phyloP scores from a whole-genome alignment of 768 basidiomycete species.

The Termitomyces sp. region DNA sequence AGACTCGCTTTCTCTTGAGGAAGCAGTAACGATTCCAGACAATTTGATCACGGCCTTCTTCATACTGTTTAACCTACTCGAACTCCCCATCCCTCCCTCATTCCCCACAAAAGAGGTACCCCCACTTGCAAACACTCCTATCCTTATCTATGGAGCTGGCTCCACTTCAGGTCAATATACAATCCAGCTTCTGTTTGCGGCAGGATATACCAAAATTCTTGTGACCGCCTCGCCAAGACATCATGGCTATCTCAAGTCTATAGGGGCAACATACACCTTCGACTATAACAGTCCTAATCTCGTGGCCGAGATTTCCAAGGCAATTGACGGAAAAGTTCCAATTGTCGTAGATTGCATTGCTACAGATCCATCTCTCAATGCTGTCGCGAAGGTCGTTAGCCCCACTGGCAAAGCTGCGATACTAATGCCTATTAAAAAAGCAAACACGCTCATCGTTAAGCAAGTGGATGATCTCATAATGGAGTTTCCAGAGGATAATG shows the following conservation, averaged over 20 bases:
- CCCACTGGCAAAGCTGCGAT: constrained; percentile 38
- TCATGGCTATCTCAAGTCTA: constrained; percentile 13
- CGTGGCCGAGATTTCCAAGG: constrained; percentile 24
- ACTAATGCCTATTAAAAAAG: constrained; percentile 45
- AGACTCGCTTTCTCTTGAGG: constrained; percentile 32
- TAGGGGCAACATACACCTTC: constrained; percentile 34
- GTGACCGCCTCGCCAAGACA: constrained; percentile 33
- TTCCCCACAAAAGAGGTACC: constrained; percentile 17
- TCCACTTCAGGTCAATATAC: constrained; percentile 33
- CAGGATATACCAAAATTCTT: constrained; percentile 36
- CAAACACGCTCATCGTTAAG: constrained; percentile 28
- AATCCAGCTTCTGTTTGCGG: constrained; percentile 30
- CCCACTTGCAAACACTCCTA: constrained; percentile 25
- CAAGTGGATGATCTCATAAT: constrained; percentile 25
- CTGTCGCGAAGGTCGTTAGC: constrained; percentile 33
- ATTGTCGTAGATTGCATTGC: constrained; percentile 31
- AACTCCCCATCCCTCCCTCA: constrained; percentile 27
- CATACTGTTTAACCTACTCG: constrained; percentile 32
- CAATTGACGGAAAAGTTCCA: constrained; percentile 21
- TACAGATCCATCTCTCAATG: constrained; percentile 29
- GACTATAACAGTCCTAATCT: constrained; percentile 32
- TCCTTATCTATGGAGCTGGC: constrained; percentile 41
- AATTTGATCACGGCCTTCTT: constrained; percentile 38
- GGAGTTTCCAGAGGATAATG: constrained; percentile 30
- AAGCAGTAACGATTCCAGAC: constrained; percentile 37